Evolutionary conservation across 495 filamentous ascomycete species (phyloP), one percentile per base, ranked within the genome.

Genomic region (Neurospora terricola): DNA sequence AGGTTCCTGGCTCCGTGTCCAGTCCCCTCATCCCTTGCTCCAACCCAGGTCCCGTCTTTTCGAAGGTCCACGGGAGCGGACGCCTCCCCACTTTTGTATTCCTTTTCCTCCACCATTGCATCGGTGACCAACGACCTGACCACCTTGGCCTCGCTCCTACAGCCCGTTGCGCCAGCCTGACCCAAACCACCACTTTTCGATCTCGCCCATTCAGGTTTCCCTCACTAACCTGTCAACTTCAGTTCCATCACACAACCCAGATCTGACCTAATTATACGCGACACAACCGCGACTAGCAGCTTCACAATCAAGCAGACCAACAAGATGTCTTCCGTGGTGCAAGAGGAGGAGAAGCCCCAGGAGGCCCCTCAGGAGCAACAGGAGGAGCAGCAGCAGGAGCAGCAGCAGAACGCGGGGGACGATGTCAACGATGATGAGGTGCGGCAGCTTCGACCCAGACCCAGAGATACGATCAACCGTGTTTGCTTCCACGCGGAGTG

Each of bases 351-450:
- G 66, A 80, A 77, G 73, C 74, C 76, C 23, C 76, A 75, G 54
- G 78, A 80, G 16, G 79, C 54, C 12, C 23, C 54, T 62, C 54
- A 34, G 54, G 54, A 62, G 30, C 40, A 54, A 72, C 54, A 62
- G 23, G 54, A 62, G 30, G 40, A 21, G 30, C 30, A 71, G 38
- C 40, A 71, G 30, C 16, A 80, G 72, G 30, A 72, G 68, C 71
- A 73, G 59, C 72, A 82, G 37, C 80, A 81, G 36, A 70, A 76
- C 62, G 78, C 83, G 27, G 80, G 74, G 69, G 83, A 83, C 39
- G 84, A 84, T 71, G 80, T 74, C 38, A 84, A 83, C 70, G 84
- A 86, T 62, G 84, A 85, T 62, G 84, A 85, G 81, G 84, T 85
- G 75, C 76, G 82, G 72, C 59, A 40, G 21, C 43, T 74, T 30